Percentiles rank a stretch among this genome's conserved stretches.
Evolutionary conservation across 129 eudicot genomes (phyloP).

Genomic region (sunflower (Helianthus annuus)): DNA sequence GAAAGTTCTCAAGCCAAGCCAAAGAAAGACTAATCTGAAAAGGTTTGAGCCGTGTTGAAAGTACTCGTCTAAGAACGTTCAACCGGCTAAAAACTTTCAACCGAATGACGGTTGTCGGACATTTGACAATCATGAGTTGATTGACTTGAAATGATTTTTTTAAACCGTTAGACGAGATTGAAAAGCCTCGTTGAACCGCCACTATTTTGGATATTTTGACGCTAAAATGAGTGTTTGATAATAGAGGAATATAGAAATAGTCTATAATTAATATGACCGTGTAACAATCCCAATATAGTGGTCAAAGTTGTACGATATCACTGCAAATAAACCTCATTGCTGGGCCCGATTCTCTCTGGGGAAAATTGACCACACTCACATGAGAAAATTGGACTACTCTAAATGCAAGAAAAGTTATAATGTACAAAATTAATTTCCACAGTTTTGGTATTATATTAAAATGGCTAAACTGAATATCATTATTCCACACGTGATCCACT

Average conservation of each 20-base stretch:
- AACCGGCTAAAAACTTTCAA: too few relatives aligned
- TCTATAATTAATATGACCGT: constrained; percentile 29
- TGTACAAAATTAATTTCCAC: not conserved
- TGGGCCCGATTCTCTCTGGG: constrained; percentile 32
- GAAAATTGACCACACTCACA: constrained; percentile 33
- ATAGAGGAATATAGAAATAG: constrained; percentile 9
- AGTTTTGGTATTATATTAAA: not conserved
- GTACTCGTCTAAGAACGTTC: too few relatives aligned
- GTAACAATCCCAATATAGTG: constrained; percentile 37
- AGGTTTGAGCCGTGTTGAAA: too few relatives aligned
- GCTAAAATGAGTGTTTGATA: not conserved
- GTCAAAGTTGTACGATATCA: constrained; percentile 42
- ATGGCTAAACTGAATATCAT: not conserved
- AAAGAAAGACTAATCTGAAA: too few relatives aligned
- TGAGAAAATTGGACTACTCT: constrained; percentile 28
- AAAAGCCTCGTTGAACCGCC: too few relatives aligned
- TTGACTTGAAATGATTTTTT: too few relatives aligned
- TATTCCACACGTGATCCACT: too few relatives aligned
- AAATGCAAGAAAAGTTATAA: constrained; percentile 15
- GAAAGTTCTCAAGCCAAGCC: too few relatives aligned
- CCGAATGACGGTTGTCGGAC: too few relatives aligned
- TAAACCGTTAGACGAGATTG: too few relatives aligned
- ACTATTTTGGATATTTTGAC: too few relatives aligned
- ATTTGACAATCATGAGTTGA: too few relatives aligned
- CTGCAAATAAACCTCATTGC: constrained; percentile 32